Evolutionary conservation across 2,329 filamentous ascomycete genomes (phyloP).

Genomic region (Diaporthe sp.): DNA sequence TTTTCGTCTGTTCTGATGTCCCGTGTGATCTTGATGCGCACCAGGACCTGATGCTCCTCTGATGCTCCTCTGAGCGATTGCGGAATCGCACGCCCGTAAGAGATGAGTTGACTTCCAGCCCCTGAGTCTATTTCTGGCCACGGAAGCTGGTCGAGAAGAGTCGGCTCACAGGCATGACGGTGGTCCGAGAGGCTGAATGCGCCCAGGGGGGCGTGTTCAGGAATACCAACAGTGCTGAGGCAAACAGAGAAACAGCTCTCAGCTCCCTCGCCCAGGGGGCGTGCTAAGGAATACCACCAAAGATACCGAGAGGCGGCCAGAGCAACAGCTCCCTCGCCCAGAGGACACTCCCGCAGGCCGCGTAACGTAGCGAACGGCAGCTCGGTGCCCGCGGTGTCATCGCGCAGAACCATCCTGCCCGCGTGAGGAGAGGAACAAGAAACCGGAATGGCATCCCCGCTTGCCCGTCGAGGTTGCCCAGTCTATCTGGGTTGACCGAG

Average conservation of each 20-base stretch:
- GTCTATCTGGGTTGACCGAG: not conserved
- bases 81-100: not conserved
- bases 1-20: slow-evolving; percentile 30
- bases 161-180: slow-evolving; percentile 10
- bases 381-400: slow-evolving; percentile 23
- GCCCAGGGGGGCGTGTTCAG: not conserved
- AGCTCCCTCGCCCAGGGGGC: not conserved
- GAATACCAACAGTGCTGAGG: not conserved
- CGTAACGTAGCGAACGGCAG: slow-evolving; percentile 23
- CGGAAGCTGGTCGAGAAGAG: not conserved
- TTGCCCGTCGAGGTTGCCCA: slow-evolving; percentile 8
- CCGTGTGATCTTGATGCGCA: not conserved
- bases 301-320: not conserved
- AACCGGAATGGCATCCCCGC: slow-evolving; percentile 13
- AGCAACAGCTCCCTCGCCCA: not conserved
- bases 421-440: not conserved
- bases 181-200: slow-evolving; percentile 10
- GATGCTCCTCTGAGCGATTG: not conserved
- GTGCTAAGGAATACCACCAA: not conserved
- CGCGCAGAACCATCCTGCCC: slow-evolving; percentile 21
- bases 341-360: not conserved
- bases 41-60: not conserved
- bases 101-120: slow-evolving; percentile 3
- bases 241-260: not conserved
- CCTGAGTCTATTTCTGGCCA: slow-evolving; percentile 22